Evolutionary conservation across 148 eudicot species (phyloP), one percentile per base, ranked within the genome.

Genomic region (Nepenthes gracilis): DNA sequence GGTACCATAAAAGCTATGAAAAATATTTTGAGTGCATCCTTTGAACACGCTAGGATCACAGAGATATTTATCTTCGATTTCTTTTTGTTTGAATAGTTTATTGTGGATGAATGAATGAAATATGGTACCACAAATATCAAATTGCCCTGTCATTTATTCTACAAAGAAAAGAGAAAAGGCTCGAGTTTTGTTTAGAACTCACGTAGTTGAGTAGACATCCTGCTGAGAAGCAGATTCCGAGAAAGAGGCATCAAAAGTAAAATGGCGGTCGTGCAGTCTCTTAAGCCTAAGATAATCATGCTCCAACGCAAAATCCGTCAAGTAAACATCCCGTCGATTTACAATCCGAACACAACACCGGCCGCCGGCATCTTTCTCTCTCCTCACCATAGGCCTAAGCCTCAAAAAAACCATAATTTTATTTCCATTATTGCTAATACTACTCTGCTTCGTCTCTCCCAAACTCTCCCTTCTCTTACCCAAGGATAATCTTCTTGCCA

Each of bases 131-230:
- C 23, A 23, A 23, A 23, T 23, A 23, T 23, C 23, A 23, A 23
- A 23, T 23, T 23, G 23, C 23, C 23, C 23, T 23, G 23, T 23
- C 23, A 23, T 23, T 23, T 23, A 23, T 23, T 23, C 23, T 23
- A 23, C 23, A 23, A 23, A 23, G 23, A 56, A 50, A 72, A 40
- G 9, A 33, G 1, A 54, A 57, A 62, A 57, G 43, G 55, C 6
- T 6, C 45, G 23, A 55, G 45, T 40, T 40, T 40, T 40, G 6
- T 40, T 40, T 1, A 62, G 52, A 63, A 86, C 94, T 86, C 70
- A 90, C 97, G 97, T 80, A 12, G 88, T 80, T 54, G 94, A 86
- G 63, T 90, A 90, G 55, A 90, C 88, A 45, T 90, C 88, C 2
- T 64, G 78, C 57, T 90, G 97, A 48, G 90, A 64, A 64, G 90